Evolutionary conservation across 345 rosid genomes (phyloP).

Genomic region (Hevea brasiliensis): DNA sequence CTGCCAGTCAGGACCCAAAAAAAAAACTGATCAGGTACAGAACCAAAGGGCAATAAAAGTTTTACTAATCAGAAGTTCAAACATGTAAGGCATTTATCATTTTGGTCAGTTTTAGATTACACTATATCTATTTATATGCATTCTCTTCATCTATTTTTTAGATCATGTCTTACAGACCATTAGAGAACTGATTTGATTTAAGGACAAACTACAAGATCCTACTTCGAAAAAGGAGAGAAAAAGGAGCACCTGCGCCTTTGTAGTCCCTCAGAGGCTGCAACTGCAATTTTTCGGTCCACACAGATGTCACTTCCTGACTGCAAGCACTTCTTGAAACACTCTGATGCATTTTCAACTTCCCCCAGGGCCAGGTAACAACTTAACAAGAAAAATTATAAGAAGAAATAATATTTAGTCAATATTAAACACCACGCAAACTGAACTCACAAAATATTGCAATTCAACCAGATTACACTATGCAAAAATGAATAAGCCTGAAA

Average conservation of each 20-base stretch:
- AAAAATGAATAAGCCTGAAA: neutral
- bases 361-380: constrained; percentile 96
- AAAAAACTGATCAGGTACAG: constrained; percentile 15
- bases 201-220: too few relatives aligned
- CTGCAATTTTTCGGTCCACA: constrained; percentile 72
- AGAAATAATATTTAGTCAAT: neutral
- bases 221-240: too few relatives aligned
- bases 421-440: neutral
- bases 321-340: constrained; percentile 71
- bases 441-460: neutral
- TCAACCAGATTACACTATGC: constrained; percentile 8
- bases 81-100: neutral
- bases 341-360: constrained; percentile 77
- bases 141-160: too few relatives aligned
- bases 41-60: constrained; percentile 5
- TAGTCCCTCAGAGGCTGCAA: constrained; percentile 93
- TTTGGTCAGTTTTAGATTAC: neutral
- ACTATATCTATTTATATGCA: too few relatives aligned
- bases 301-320: constrained; percentile 70
- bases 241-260: constrained; percentile 70
- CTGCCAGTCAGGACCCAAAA: constrained; percentile 60
- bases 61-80: neutral
- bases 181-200: too few relatives aligned
- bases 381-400: constrained; percentile 3
- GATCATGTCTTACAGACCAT: too few relatives aligned